Evolutionary conservation across 768 basidiomycete genomes (phyloP), one percentile per base, ranked within the genome.

Genomic region (Lentinula edodes): DNA sequence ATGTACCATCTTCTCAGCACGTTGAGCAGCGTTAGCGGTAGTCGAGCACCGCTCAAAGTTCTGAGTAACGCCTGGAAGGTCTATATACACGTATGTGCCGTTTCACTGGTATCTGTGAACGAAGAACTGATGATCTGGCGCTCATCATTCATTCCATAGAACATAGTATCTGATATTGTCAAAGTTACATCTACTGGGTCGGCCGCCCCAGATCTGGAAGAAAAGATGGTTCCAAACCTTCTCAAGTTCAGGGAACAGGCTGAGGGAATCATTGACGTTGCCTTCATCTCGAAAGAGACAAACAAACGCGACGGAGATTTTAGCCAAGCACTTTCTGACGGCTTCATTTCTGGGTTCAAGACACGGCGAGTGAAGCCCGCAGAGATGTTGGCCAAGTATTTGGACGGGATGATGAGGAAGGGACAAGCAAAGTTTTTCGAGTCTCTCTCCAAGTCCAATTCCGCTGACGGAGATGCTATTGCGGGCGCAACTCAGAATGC

Each of bases 371-470:
- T 85, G 68, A 94, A 91, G 68, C 93, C 93, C 6, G 93, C 95
- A 0, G 94, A 96, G 73, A 87, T 94, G 84, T 89, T 95, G 58
- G 97, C 97, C 15, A 93, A 91, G 70, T 85, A 93, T 71, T 78
- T 98, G 52, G 95, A 98, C 73, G 82, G 80, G 52, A 83, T 88
- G 20, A 90, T 98, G 89, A 83, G 95, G 50, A 85, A 84, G 61
- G 95, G 96, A 0, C 93, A 96, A 71, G 86, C 87, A 38, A 56
- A 56, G n/a, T 56, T 56, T 79, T 81, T 9, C 75, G 80, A 58
- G 81, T 80, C 55, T n/a, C 41, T 45, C 12, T 41, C 55, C 55
- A 56, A 56, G 41, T 43, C 39, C 23, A 23, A 9, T 23, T 23
- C 41, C 8, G 5, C 55, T 52, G 51, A 32, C n/a, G 34, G 15